These are phyloP conservation scores for Hylodesmum podocarpum DNA, from an alignment of 306 rosid species.

Conservation along the genomic window DNA sequence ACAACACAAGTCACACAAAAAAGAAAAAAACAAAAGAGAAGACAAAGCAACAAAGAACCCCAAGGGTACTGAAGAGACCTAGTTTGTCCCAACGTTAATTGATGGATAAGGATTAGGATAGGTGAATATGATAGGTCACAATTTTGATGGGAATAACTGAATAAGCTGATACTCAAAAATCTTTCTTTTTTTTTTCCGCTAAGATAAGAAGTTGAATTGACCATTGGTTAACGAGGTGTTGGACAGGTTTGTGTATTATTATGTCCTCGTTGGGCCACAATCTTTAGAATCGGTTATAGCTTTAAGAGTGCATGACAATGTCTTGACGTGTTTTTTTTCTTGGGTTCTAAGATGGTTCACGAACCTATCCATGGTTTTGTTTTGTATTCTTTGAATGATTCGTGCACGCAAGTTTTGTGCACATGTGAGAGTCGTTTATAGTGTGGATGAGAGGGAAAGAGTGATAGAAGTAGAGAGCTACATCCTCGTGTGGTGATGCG, in stretches of 20 bases:
- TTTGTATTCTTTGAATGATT: background rate
- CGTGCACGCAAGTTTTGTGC: background rate
- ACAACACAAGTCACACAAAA: background rate
- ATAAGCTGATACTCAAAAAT: background rate
- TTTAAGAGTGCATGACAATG: conserved; percentile 22
- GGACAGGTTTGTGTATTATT: conserved; percentile 29
- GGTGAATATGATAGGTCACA: conserved; percentile 16
- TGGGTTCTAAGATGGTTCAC: background rate
- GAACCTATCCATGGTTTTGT: background rate
- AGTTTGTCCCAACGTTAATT: conserved; percentile 14
- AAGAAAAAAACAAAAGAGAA: background rate
- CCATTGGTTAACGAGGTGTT: conserved; percentile 36
- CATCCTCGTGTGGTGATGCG: background rate
- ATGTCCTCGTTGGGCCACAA: conserved; percentile 37
- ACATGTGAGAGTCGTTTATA: background rate
- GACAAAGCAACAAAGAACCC: conserved; percentile 18
- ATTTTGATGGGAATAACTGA: conserved; percentile 25
- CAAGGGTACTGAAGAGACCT: background rate
- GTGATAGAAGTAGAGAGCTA: background rate
- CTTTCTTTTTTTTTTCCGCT: conserved; percentile 9
- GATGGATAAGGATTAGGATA: conserved; percentile 45
- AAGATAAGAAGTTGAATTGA: conserved; percentile 51
- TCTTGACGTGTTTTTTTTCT: background rate
- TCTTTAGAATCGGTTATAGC: conserved; percentile 25
- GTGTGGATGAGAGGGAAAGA: conserved; percentile 12